Evolutionary conservation across 768 basidiomycete species (phyloP), one percentile per base, ranked within the genome.

Genomic region (Panaeolus cyanescens): DNA sequence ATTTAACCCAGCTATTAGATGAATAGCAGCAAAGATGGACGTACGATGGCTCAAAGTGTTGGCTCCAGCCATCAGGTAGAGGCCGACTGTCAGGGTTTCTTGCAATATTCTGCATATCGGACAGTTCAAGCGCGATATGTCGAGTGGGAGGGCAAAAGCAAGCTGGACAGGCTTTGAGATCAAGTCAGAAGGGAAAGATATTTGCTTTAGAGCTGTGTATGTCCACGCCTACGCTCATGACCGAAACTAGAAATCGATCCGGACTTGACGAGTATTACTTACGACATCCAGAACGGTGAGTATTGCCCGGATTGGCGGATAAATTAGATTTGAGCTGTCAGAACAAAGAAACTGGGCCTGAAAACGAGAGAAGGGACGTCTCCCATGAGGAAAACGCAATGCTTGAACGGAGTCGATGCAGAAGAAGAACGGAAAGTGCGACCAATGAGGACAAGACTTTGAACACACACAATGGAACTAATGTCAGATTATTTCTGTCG

Each of bases 51-150:
- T 76, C 74, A 62, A 70, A 73, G 59, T 77, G 73, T 59, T 75
- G 72, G 22, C 60, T 59, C 76, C 76, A 77, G 25, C 75, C 76
- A 31, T 66, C 58, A 20, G 75, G 76, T 39, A 77, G 65, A 19
- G 73, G 71, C 32, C 74, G 36, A 12, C 32, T 45, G 50, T 72
- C 71, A 13, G 68, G 68, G 59, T 68, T 68, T 13, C 30, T 37
- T 12, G 54, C 58, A 5, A 63, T 10, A 39, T 54, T 54, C 40
- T 60, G 62, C 62, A 65, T 63, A 17, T 31, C 36, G 30, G 22
- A 17, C 40, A 37, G 25, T n/a, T n/a, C n/a, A 37, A 25, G 39
- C n/a, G 30, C 3, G 30, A 28, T 25, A 31, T 40, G 39, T 31
- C 19, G 19, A 58, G 42, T 28, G 7, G n/a, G 8, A 36, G n/a